Evolutionary conservation across 116 monocot genomes (phyloP), one percentile per base, ranked within the genome.

Genomic region (Papilionanthe hybrid): DNA sequence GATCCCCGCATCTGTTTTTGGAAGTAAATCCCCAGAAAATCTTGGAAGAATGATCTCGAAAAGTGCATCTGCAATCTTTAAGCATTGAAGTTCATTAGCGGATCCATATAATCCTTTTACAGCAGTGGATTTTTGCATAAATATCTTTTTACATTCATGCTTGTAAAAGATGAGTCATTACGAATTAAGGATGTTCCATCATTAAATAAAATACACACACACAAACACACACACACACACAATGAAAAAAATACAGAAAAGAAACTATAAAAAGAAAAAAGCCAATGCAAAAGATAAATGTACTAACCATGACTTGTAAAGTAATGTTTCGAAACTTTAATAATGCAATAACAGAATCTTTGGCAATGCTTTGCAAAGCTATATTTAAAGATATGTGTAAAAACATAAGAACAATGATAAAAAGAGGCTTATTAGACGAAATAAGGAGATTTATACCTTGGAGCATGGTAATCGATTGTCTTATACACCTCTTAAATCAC

Each of bases 41-140:
- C 94, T 92, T 68, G 97, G 97, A 69, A 97, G 89, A 42, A 77
- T 91, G 32, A 97, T 91, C 78, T 97, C 97, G 86, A 91, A 94
- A 81, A 97, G 79, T 30, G 97, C 92, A 30, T 97, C 97, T 81
- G 97, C 92, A 92, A 92, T 86, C 97, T 97, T 86, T 32, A 82
- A 84, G 48, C 76, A 76, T 65, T 29, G 72, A 79, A 42, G 42
- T 49, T 66, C 55, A 28, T 78, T 37, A 83, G 48, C 25, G 7
- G 8, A 20, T 75, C 5, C 48, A 47, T 75, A 28, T 23, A 29
- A 63, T 63, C 15, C 28, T 79, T 53, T 20, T 4, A n/a, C 11
- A 5, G 20, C 7, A 79, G 13, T 43, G 20, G 53, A 47, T 12
- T 23, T 49, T 42, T 49, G 42, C 48, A 8, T 65, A 2, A 4